Conservation (phyloP, 305 asterid species). For the Fraxinus dipetala region DNA sequence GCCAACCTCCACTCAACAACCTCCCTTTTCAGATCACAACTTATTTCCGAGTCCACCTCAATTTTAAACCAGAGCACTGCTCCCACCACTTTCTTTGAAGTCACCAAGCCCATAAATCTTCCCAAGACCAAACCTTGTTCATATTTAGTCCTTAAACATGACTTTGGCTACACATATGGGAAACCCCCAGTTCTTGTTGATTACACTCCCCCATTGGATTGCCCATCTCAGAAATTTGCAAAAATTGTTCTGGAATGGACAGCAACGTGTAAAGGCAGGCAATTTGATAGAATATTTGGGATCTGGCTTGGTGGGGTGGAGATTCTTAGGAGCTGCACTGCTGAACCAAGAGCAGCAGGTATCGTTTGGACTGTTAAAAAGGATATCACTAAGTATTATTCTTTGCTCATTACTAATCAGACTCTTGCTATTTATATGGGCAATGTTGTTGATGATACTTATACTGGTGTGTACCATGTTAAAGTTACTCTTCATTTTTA, state of each 20-base stretch:
- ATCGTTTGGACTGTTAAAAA: slow-evolving; percentile 72
- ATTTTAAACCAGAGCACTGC: slow-evolving; percentile 19
- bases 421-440: slow-evolving; percentile 70
- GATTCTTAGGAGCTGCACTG: slow-evolving; percentile 83
- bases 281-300: slow-evolving; percentile 84
- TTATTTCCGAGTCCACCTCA: slow-evolving; percentile 30
- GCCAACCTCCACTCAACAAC: slow-evolving; percentile 45
- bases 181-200: slow-evolving; percentile 62
- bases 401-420: slow-evolving; percentile 54
- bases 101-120: slow-evolving; percentile 62
- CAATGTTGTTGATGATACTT: slow-evolving; percentile 61
- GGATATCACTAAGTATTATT: slow-evolving; percentile 73
- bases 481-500: slow-evolving; percentile 63
- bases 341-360: slow-evolving; percentile 72
- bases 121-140: slow-evolving; percentile 70
- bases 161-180: slow-evolving; percentile 67
- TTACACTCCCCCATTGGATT: slow-evolving; percentile 59
- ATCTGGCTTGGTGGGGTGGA: slow-evolving; percentile 92
- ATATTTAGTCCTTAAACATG: slow-evolving; percentile 51
- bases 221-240: slow-evolving; percentile 45
- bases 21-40: slow-evolving; percentile 35
- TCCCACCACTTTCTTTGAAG: slow-evolving; percentile 70
- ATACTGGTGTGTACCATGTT: slow-evolving; percentile 83
- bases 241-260: slow-evolving; percentile 74
- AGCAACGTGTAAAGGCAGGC: slow-evolving; percentile 73